Evolutionary conservation across 306 rosid genomes (phyloP).

Genomic region (Trichosanthes truncata): DNA sequence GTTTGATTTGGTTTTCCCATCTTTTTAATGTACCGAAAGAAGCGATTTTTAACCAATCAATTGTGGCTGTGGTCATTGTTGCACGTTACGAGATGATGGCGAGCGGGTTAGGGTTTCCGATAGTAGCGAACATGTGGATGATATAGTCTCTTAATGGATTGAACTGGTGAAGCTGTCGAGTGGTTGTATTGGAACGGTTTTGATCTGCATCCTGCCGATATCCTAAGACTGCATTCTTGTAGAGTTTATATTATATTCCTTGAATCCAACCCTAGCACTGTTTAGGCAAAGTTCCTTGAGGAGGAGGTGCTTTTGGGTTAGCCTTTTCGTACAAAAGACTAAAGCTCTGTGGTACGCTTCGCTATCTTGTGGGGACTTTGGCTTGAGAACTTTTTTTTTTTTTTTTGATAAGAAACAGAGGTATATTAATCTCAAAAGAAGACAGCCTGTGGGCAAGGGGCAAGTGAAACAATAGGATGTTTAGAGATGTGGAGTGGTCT

Average conservation of each 20-base stretch:
- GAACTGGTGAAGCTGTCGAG: background rate
- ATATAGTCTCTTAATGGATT: background rate
- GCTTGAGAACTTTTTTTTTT: background rate
- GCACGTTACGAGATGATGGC: background rate
- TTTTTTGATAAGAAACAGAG: no score
- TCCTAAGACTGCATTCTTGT: background rate
- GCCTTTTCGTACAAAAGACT: no score
- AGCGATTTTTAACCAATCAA: background rate
- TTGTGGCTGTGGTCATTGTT: background rate
- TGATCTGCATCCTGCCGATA: background rate
- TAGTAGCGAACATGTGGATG: background rate
- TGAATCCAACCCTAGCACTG: background rate
- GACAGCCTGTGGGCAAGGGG: no score
- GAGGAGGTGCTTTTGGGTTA: no score
- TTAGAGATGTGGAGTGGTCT: background rate
- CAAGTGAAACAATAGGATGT: background rate
- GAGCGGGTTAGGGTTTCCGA: constrained; percentile 4
- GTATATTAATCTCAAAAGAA: no score
- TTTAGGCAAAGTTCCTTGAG: background rate
- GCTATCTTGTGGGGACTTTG: background rate
- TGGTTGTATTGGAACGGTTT: background rate
- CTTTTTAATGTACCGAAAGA: background rate
- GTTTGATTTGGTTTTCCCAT: constrained; percentile 1
- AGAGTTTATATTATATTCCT: background rate
- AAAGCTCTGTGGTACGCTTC: background rate